Evolutionary conservation across 257 asterid species (phyloP).

Genomic region (Capsicum chinense): DNA sequence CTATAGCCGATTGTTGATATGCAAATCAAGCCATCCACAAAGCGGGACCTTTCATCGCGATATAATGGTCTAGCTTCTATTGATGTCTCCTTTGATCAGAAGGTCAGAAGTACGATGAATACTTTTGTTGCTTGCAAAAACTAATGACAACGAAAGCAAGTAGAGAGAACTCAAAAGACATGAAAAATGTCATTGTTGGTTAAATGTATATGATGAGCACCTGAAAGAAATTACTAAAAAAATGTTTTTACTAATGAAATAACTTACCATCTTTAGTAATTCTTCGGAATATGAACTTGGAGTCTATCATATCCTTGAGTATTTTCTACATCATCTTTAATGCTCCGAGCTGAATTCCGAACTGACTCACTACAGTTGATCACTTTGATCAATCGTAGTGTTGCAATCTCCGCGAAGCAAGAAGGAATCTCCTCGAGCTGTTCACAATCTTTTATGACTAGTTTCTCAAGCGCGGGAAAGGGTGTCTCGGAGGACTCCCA

Average conservation of each 20-base stretch:
- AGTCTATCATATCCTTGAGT: not conserved
- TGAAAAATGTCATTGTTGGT: too few relatives aligned
- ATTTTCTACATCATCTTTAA: not conserved
- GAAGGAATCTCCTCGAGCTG: constrained; percentile 3
- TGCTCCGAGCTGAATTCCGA: not conserved
- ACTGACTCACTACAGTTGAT: not conserved
- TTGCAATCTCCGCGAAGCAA: not conserved
- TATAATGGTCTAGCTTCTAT: too few relatives aligned
- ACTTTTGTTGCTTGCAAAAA: too few relatives aligned
- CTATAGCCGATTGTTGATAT: too few relatives aligned
- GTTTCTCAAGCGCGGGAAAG: constrained; percentile 10
- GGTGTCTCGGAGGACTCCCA: not conserved
- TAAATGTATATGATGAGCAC: too few relatives aligned
- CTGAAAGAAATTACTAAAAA: too few relatives aligned
- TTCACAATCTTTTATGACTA: constrained; percentile 11
- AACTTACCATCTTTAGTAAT: not conserved
- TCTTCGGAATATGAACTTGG: constrained; percentile 21
- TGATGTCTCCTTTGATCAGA: too few relatives aligned
- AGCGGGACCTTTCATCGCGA: too few relatives aligned
- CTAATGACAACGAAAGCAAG: too few relatives aligned
- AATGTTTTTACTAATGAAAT: not conserved
- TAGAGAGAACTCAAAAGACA: too few relatives aligned
- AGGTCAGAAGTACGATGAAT: too few relatives aligned
- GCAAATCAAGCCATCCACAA: too few relatives aligned
- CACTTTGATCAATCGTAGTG: not conserved